Evolutionary conservation across 148 eudicot species (phyloP), one percentile per base, ranked within the genome.

Genomic region (Chenopodium album): DNA sequence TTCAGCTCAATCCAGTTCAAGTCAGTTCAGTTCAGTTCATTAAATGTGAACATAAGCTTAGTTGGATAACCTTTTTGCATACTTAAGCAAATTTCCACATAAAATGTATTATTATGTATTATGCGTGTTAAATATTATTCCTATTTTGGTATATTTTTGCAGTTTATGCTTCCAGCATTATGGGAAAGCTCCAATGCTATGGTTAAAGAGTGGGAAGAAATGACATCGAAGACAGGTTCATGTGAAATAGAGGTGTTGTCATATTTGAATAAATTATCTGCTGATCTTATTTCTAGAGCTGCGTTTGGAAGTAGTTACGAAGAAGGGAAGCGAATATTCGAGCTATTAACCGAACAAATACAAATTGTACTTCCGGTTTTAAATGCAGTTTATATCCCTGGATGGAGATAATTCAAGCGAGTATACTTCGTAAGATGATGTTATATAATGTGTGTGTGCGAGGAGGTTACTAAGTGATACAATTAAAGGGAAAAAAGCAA

Each of bases 271-370:
- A 79, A 82, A 3, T 26, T 88, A 20, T 78, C 82, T 0, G 82
- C 86, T 8, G 88, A 88, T 78, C 79, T 66, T 3, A 80, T 88
- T 9, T 88, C 88, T 9, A 72, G 88, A 69, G 85, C 85, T 7
- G 85, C 88, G 0, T 86, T 86, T 76, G 88, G 88, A 16, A 86
- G 86, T 66, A 80, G 84, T 67, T 88, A 70, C 34, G 73, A 67
- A 65, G 85, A 84, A 54, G 89, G 89, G 13, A 79, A n/a, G 16
- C 50, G 73, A 11, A 69, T 87, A 54, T 82, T 87, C 28, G 80
- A 79, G 16, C 82, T 88, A 20, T 72, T 85, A n/a, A 71, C 29
- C 0, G 79, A 88, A 59, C 90, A 81, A 75, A 29, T 78, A 19
- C 12, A 5, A 4, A n/a, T 81, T 47, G 66, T 78, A 0, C 17